Conservation (phyloP, 2,329 filamentous ascomycete species). For the Colletotrichum spaethianum region DNA sequence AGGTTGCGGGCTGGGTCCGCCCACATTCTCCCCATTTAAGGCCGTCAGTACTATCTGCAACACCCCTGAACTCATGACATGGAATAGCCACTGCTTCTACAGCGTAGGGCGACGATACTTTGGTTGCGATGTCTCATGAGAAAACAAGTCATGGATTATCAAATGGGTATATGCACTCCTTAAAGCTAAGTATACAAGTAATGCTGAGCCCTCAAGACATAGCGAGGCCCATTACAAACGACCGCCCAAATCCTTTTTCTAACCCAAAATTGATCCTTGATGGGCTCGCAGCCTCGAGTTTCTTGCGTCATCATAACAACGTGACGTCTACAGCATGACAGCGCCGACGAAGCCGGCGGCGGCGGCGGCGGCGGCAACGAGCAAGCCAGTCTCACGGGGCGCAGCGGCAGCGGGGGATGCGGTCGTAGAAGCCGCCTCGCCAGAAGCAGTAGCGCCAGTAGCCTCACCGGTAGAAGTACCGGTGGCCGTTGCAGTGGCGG, state of each 20-base stretch:
- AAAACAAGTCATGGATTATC: neutral
- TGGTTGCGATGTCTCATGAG: neutral
- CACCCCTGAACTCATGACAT: no score
- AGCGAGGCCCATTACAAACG: neutral
- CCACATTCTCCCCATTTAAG: neutral
- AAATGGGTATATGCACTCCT: neutral
- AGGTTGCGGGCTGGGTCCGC: neutral
- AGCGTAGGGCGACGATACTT: neutral
- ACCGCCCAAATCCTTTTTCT: neutral
- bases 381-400: constrained; percentile 35
- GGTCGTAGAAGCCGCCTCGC: constrained; percentile 14
- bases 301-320: neutral
- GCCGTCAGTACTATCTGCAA: neutral
- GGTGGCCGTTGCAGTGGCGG: neutral
- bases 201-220: neutral
- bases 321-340: constrained; percentile 15
- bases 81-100: no score
- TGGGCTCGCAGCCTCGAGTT: neutral
- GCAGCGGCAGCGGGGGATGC: constrained; percentile 10
- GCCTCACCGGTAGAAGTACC: neutral
- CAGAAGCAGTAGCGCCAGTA: neutral
- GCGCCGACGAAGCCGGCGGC: constrained; percentile 31
- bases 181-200: neutral
- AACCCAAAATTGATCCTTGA: neutral
- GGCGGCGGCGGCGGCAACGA: constrained; percentile 29